Percentiles rank a stretch among this genome's conserved stretches.
phyloP scores from a whole-genome alignment of 2,329 filamentous ascomycete species.

The Nannizzia gypsea region DNA sequence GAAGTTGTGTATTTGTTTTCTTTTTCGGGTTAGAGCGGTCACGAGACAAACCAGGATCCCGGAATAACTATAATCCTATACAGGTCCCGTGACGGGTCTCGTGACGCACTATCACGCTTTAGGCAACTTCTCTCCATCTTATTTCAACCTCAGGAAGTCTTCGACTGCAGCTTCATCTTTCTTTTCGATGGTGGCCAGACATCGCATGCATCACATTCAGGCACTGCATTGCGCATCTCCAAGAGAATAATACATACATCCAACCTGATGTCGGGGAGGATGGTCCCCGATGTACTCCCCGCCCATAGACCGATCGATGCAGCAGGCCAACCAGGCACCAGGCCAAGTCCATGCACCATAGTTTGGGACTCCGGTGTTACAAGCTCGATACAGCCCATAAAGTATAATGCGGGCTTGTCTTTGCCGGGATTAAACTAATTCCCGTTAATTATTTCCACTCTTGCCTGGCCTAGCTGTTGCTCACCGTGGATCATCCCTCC shows the following conservation, averaged over 20 bases:
- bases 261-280: background rate
- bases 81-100: too few relatives aligned
- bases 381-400: background rate
- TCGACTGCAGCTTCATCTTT: too few relatives aligned
- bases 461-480: background rate
- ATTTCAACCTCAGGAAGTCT: too few relatives aligned
- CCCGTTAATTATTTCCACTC: slow-evolving; percentile 5
- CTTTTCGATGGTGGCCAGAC: too few relatives aligned
- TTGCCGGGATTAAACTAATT: background rate
- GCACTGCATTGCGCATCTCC: too few relatives aligned
- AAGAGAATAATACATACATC: background rate
- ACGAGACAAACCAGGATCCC: too few relatives aligned
- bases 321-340: background rate
- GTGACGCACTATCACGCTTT: too few relatives aligned
- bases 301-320: background rate
- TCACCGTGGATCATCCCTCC: background rate
- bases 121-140: too few relatives aligned
- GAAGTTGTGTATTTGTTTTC: background rate
- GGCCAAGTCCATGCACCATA: background rate
- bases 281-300: background rate
- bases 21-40: too few relatives aligned
- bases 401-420: background rate
- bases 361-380: background rate
- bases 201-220: background rate
- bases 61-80: too few relatives aligned